Base-by-base conservation (phyloP, 116 monocot genomes). In the Dioscorea cayenensis region DNA sequence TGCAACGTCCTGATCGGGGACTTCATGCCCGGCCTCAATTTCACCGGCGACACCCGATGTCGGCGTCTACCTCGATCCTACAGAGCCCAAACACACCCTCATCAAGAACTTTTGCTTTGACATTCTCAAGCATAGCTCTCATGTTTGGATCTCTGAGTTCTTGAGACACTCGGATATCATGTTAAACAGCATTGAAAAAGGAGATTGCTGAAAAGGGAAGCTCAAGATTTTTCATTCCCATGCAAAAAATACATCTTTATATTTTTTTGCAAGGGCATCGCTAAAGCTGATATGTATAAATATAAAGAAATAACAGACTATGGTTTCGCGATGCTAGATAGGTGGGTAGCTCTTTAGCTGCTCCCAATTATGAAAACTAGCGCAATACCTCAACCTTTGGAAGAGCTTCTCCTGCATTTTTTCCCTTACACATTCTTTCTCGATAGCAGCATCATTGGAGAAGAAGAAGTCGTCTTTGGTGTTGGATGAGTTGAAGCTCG, bases 341-440 rank as follows among this genome's bases (percentile, higher is more conserved):
- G 64, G 55, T 92, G 92, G 92, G 82, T 92, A 1, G 77, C 78
- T 5, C 49, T 86, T n/a, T n/a, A n/a, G n/a, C n/a, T n/a, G n/a
- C n/a, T n/a, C n/a, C n/a, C n/a, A n/a, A n/a, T n/a, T n/a, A n/a
- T n/a, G n/a, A n/a, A n/a, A n/a, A n/a, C n/a, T n/a, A n/a, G 83
- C 0, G 73, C 49, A 22, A 49, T 86, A 22, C 84, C 81, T 48
- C 83, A 88, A 71, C 86, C 86, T 0, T 28, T 92, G 58, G 86
- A 81, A 73, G 88, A 92, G 77, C 67, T 88, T n/a, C 72, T 92
- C 51, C 74, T 89, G 61, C 92, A 89, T 78, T 88, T 88, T 36
- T 89, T 92, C 65, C 76, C 82, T 14, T 65, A 70, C 72, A 89
- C 92, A 9, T 79, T 61, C 63, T 61, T 75, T 62, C 77, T 86